Conservation (phyloP, 2,329 filamentous ascomycete species). For the Aquanectria penicillioides region DNA sequence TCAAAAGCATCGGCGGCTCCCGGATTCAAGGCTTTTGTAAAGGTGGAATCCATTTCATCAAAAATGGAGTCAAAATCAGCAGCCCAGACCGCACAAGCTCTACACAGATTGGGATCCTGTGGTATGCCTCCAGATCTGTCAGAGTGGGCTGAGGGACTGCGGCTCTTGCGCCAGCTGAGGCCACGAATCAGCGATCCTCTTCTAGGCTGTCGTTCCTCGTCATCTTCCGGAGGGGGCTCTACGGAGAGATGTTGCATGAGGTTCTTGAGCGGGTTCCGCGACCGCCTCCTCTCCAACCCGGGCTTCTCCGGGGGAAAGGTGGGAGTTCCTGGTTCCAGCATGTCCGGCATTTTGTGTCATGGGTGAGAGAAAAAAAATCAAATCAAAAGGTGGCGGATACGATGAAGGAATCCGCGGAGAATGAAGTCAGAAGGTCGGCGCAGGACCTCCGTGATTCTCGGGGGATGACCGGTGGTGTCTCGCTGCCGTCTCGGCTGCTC, state of each 20-base stretch:
- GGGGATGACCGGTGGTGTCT: conserved; percentile 34
- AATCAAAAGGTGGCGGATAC: neutral
- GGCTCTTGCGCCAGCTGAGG: conserved; percentile 49
- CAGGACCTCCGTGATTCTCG: conserved; percentile 38
- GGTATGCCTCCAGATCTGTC: conserved; percentile 41
- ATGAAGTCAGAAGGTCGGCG: conserved; percentile 28
- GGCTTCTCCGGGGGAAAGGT: conserved; percentile 36
- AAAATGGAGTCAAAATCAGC: conserved; percentile 47
- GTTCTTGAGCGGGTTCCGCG: conserved; percentile 48
- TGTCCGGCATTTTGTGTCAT: conserved; percentile 42
- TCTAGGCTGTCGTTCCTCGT: conserved; percentile 41
- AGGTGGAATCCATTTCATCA: conserved; percentile 45
- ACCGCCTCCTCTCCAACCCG: conserved; percentile 44
- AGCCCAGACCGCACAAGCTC: conserved; percentile 45
- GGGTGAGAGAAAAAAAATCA: neutral
- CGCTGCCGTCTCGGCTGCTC: conserved; percentile 38
- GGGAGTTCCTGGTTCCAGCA: conserved; percentile 39
- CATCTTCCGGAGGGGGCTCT: conserved; percentile 42
- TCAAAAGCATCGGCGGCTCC: conserved; percentile 45
- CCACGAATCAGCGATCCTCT: conserved; percentile 48
- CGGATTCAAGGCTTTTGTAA: conserved; percentile 41
- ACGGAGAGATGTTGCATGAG: conserved; percentile 52
- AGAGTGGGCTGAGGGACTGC: conserved; percentile 48
- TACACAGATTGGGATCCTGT: conserved; percentile 45
- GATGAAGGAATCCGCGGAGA: conserved; percentile 8